A percentile compares a stretch with the other conserved stretches of the same genome.
Evolutionary conservation across 441 rosid genomes (phyloP).

Genomic region (Pelargonium australe): DNA sequence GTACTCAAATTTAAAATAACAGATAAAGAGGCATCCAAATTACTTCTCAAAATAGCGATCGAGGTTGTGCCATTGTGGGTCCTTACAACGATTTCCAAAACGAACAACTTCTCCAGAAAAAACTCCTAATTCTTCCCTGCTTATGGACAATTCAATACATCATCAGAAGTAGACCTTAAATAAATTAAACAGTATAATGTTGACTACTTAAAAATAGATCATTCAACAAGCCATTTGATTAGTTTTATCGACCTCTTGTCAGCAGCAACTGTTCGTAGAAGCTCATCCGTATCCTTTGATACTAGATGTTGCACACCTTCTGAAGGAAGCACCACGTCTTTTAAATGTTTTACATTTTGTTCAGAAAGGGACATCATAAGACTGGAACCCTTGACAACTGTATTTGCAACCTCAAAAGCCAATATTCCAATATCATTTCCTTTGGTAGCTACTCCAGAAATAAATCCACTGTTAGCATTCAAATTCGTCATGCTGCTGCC

Average conservation of each 20-base stretch:
- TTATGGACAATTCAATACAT: slow-evolving; percentile 8
- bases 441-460: slow-evolving; percentile 71
- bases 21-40: slow-evolving; percentile 16
- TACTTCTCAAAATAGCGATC: slow-evolving; percentile 95
- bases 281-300: slow-evolving; percentile 84
- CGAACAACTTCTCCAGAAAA: slow-evolving; percentile 96
- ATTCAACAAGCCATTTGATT: neutral
- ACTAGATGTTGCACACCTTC: slow-evolving; percentile 79
- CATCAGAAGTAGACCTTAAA: slow-evolving; percentile 5
- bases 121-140: slow-evolving; percentile 83
- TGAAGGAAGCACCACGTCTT: slow-evolving; percentile 82
- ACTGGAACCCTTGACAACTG: slow-evolving; percentile 86
- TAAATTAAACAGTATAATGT: slow-evolving; percentile 1
- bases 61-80: slow-evolving; percentile 98
- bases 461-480: slow-evolving; percentile 59
- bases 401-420: slow-evolving; percentile 96
- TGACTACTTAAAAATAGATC: slow-evolving; percentile 7
- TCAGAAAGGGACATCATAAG: slow-evolving; percentile 85
- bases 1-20: slow-evolving; percentile 12
- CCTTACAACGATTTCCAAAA: slow-evolving; percentile 97
- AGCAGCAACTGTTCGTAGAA: slow-evolving; percentile 64
- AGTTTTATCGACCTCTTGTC: slow-evolving; percentile 69
- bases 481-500: slow-evolving; percentile 96
- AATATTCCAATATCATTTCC: slow-evolving; percentile 79
- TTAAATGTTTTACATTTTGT: slow-evolving; percentile 59